Base-by-base conservation (phyloP, 2,329 filamentous ascomycete genomes). In the Sporothrix brunneoviolacea region DNA sequence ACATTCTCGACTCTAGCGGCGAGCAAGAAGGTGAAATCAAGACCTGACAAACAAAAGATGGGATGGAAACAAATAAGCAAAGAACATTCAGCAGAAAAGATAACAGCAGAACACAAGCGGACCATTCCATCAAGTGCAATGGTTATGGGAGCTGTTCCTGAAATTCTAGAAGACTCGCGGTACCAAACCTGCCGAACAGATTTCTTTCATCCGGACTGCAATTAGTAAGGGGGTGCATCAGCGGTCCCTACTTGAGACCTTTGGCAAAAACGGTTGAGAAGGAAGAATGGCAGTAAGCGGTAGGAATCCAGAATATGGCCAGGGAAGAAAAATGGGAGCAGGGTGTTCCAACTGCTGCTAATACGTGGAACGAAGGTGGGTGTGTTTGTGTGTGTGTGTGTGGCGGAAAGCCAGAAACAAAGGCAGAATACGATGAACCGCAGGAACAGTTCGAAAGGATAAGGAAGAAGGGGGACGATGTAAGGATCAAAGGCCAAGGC, bases 201-300 rank as follows among this genome's bases (percentile, higher is more conserved):
- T 28, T 41, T 22, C 32, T 41, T 48, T 43, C 43, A 43, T 43
- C 43, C 50, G 38, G 43, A 38, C 21, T 46, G 12, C 35, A 37
- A 8, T 6, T 18, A 8, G 5, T 15, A 35, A 35, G 32, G 12
- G 12, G 7, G 5, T 35, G 6, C 10, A 10, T 10, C 24, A 10
- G 24, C 24, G 5, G 5, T 10, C 24, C 24, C 24, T 5, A 28
- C 24, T 28, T 28, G 24, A 28, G 24, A 10, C 24, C 24, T 10
- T 10, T 10, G 24, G 6, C n/a, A n/a, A n/a, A n/a, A n/a, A n/a
- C n/a, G n/a, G n/a, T n/a, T n/a, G n/a, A n/a, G n/a, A n/a, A n/a
- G 10, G 24, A 10, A 28, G 24, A 28, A 10, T 10, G 24, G 24
- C 24, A 6, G 24, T 10, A 10, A 5, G 6, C 6, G 5, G 24